Evolutionary conservation across 352 stramenopile genomes (phyloP).

Genomic region (Globisporangium spinosum): DNA sequence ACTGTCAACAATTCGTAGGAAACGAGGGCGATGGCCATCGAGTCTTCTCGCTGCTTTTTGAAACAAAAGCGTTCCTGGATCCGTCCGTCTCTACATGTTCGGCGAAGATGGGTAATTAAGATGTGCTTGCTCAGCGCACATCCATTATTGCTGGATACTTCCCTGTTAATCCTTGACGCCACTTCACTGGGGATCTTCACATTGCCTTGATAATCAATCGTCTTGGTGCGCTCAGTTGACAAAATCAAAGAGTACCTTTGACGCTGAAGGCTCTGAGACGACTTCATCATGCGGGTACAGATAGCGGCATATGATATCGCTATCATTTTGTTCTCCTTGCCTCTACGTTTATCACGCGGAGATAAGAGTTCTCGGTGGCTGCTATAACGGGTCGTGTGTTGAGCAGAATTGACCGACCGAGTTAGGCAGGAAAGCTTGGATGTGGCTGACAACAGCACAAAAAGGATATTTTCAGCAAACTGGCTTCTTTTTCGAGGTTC

Average conservation of each 20-base stretch:
- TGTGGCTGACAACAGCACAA: background rate
- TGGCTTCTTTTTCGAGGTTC: conserved; percentile 6
- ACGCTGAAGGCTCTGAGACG: no score
- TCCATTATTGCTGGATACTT: background rate
- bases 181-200: background rate
- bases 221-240: background rate
- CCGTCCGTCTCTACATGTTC: background rate
- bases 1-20: background rate
- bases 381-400: no score
- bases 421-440: background rate
- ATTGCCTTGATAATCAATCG: background rate
- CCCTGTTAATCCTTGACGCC: background rate
- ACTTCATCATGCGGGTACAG: no score
- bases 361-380: no score
- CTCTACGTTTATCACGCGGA: no score
- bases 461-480: background rate
- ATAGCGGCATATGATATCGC: no score
- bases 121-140: background rate
- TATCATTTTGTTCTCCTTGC: no score
- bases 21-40: background rate
- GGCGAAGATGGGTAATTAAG: background rate
- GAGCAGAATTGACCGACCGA: background rate
- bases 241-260: background rate
- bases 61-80: background rate
- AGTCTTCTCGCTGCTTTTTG: background rate